Evolutionary conservation across 495 filamentous ascomycete genomes (phyloP).

Genomic region (Pseudoneurospora amorphoporcata): DNA sequence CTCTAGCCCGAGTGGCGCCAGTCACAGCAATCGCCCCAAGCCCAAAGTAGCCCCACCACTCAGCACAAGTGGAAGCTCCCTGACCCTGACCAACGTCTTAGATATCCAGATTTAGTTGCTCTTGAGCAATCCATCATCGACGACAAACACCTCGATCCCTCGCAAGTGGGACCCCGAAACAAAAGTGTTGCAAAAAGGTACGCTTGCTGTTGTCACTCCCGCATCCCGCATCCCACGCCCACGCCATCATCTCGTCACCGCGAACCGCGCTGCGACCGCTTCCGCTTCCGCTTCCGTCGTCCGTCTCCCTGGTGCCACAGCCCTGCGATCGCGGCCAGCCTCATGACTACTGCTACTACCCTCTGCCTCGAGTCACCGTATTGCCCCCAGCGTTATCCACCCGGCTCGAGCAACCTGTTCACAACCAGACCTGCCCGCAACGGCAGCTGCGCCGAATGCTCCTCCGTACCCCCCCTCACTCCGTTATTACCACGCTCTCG

Average conservation of each 20-base stretch:
- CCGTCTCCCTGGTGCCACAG: neutral
- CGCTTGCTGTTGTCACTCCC: conserved; percentile 11
- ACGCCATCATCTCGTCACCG: neutral
- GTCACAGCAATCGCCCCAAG: conserved; percentile 42
- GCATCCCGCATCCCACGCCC: neutral
- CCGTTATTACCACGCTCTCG: neutral
- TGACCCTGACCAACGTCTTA: conserved; percentile 75
- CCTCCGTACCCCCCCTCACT: neutral
- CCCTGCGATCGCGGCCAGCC: neutral
- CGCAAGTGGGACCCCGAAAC: conserved; percentile 90
- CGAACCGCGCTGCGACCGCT: neutral
- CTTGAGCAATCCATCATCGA: conserved; percentile 81
- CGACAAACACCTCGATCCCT: conserved; percentile 60
- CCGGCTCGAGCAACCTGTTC: neutral
- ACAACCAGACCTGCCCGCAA: neutral
- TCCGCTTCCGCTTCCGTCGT: neutral
- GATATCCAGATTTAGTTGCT: conserved; percentile 91
- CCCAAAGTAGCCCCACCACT: conserved; percentile 44
- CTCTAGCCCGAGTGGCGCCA: conserved; percentile 24
- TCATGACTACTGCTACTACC: conserved; percentile 1
- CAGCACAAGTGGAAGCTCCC: conserved; percentile 38
- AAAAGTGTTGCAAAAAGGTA: conserved; percentile 83
- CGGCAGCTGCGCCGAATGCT: neutral
- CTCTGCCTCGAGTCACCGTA: neutral
- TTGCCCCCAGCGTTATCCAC: neutral